Conservation (phyloP, 106 monocot genomes). For the Gastrodia elata region DNA sequence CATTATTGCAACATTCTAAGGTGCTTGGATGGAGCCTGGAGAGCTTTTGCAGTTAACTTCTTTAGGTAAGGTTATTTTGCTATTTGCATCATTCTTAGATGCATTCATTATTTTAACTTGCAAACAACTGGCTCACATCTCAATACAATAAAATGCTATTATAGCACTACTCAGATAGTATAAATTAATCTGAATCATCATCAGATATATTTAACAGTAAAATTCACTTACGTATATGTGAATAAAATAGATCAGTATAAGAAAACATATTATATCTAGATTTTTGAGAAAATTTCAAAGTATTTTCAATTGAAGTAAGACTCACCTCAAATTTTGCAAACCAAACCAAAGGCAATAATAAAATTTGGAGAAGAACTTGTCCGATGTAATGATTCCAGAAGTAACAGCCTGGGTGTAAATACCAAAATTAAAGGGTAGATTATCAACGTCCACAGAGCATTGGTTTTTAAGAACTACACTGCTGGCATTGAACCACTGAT, state of each 20-base stretch:
- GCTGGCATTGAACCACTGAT: constrained; percentile 25
- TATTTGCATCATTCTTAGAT: too few relatives aligned
- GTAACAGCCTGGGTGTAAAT: constrained; percentile 55
- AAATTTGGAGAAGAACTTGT: constrained; percentile 50
- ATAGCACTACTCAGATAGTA: neutral
- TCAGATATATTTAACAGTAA: neutral
- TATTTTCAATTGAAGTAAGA: neutral
- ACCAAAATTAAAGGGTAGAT: constrained; percentile 47
- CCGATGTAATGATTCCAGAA: constrained; percentile 50
- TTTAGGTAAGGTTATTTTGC: too few relatives aligned
- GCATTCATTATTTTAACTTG: too few relatives aligned
- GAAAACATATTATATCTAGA: neutral
- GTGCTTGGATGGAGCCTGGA: too few relatives aligned
- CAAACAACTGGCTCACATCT: too few relatives aligned
- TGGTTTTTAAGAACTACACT: constrained; percentile 4
- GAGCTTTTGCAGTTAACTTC: too few relatives aligned
- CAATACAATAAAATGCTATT: neutral
- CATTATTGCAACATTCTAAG: too few relatives aligned
- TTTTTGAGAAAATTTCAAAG: neutral
- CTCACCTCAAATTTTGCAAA: constrained; percentile 76
- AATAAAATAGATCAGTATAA: neutral
- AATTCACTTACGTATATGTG: neutral
- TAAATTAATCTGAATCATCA: neutral
- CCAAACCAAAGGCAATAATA: constrained; percentile 91
- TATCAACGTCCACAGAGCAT: constrained; percentile 25